Evolutionary conservation across 2,329 filamentous ascomycete species (phyloP).

Genomic region (Talaromyces sp.): DNA sequence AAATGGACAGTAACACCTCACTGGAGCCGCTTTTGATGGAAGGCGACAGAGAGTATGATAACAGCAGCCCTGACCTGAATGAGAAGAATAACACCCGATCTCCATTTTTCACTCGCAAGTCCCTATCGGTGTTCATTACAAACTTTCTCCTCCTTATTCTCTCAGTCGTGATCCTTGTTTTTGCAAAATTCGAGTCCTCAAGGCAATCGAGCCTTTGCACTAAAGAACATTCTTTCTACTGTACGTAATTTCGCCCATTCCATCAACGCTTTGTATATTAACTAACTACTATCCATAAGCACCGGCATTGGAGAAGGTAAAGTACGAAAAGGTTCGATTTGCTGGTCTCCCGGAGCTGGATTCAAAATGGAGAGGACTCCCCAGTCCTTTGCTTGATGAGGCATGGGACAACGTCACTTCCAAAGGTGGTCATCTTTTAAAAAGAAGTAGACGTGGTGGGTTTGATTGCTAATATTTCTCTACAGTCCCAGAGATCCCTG

Average conservation of each 20-base stretch:
- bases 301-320: neutral
- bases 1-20: neutral
- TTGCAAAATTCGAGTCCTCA: neutral
- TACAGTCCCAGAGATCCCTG: neutral
- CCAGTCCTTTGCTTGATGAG: neutral
- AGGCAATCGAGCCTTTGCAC: neutral
- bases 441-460: neutral
- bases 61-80: neutral
- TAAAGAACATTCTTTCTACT: neutral
- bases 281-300: neutral
- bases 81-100: neutral
- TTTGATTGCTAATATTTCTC: neutral
- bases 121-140: neutral
- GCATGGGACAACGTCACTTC: conserved; percentile 2
- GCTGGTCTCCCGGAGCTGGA: neutral
- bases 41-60: neutral
- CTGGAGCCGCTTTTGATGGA: neutral
- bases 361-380: neutral
- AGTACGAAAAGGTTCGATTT: neutral
- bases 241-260: neutral
- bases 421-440: neutral
- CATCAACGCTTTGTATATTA: neutral
- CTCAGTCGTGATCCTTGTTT: neutral
- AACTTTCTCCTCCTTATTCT: neutral
- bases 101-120: neutral